Evolutionary conservation across 352 stramenopile genomes (phyloP), one percentile per base, ranked within the genome.

Genomic region (Globisporangium canariense): DNA sequence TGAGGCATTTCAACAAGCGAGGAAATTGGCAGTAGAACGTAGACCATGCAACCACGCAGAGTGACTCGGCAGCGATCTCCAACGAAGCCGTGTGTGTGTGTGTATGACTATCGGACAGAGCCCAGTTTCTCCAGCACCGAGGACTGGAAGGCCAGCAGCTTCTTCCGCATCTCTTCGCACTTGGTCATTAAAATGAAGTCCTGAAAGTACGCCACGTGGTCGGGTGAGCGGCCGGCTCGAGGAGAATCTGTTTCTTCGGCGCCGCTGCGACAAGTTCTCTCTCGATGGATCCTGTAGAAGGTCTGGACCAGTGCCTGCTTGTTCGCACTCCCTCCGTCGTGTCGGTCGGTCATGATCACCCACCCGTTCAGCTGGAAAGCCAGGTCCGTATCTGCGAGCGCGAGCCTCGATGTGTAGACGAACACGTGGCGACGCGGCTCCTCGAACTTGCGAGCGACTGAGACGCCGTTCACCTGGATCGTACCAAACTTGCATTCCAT

Each of bases 401-500:
- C 40, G 8, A 59, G 38, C 20, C 14, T 18, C 14, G 59, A 58
- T 2, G 25, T 38, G 36, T 56, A 65, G 10, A 43, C 30, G 40
- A 56, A 11, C 22, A 61, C 51, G 14, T 34, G 2, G 1, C 38
- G 20, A 34, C 41, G 4, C 10, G n/a, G 52, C 14, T 61, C 54
- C 10, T 61, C 61, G 10, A 50, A 60, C 40, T 52, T 55, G 45
- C 51, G 45, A 2, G 43, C 18, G 3, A 50, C 41, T 25, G 20
- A 54, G 10, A 61, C 40, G 30, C 20, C 40, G 5, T 47, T 16
- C 36, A 65, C 16, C 2, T 8, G 7, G 18, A 65, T 22, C 28
- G 30, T 16, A 9, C 59, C 59, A n/a, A 65, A 57, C n/a, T 52
- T 18, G 18, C 59, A 59, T 9, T 58, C 49, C 4, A 65, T 16